These are phyloP conservation scores for Hypoxylon sp. DNA, from an alignment of 2,329 filamentous ascomycete genomes.

Conservation along the genomic window DNA sequence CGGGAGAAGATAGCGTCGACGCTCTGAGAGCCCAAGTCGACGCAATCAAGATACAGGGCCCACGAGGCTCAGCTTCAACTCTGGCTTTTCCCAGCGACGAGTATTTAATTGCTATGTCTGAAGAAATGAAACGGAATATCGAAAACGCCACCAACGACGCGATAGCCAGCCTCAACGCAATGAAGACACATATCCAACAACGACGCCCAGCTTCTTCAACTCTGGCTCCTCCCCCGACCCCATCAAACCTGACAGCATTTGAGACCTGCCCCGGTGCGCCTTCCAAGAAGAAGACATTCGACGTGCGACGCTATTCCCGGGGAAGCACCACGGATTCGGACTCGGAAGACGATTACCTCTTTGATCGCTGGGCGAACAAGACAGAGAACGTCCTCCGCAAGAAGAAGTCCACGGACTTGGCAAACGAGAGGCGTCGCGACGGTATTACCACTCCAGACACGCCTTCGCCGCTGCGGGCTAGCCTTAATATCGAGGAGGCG, in stretches of 20 bases:
- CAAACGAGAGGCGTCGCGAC: constrained; percentile 11
- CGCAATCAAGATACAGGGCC: background rate
- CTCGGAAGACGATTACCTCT: constrained; percentile 23
- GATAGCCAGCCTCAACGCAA: too few species aligned
- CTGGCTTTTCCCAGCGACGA: background rate
- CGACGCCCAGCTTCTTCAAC: background rate
- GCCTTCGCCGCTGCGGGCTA: constrained; percentile 32
- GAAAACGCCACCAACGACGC: too few species aligned
- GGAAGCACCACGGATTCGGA: background rate
- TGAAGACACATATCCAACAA: background rate
- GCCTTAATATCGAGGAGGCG: constrained; percentile 30
- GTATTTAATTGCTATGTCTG: too few species aligned
- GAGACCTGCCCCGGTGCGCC: constrained; percentile 22
- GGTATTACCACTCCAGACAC: constrained; percentile 2
- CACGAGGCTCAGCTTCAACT: background rate
- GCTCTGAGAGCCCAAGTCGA: too few species aligned
- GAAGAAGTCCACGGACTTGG: constrained; percentile 7
- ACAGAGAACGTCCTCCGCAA: background rate
- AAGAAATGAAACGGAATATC: too few species aligned
- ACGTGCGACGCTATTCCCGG: background rate
- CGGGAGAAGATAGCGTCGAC: too few species aligned
- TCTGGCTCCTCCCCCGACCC: background rate
- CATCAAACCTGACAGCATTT: background rate
- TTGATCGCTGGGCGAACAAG: constrained; percentile 28
- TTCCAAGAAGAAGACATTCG: background rate